phyloP scores from a whole-genome alignment of 768 basidiomycete genomes.

The Pholiota molesta region DNA sequence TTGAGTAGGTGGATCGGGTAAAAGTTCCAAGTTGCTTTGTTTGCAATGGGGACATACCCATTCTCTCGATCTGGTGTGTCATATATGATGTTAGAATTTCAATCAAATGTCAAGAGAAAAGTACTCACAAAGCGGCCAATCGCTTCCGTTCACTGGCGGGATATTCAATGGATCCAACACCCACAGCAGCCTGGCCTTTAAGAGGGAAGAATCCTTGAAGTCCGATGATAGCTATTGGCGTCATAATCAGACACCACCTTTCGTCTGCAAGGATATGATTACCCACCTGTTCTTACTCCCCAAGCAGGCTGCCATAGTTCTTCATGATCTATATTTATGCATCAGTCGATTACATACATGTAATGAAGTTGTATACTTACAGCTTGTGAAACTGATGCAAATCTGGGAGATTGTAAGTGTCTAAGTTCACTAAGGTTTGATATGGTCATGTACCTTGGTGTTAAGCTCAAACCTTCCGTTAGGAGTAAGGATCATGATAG shows the following conservation, averaged over 20 bases:
- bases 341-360: constrained; percentile 16
- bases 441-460: constrained; percentile 69
- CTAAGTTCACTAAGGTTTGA: not conserved
- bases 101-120: not conserved
- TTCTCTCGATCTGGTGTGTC: constrained; percentile 62
- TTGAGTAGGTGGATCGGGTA: constrained; percentile 64
- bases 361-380: constrained; percentile 42
- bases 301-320: constrained; percentile 98
- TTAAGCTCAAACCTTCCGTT: constrained; percentile 97
- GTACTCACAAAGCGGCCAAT: constrained; percentile 70
- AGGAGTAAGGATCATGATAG: constrained; percentile 94
- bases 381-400: constrained; percentile 91
- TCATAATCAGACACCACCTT: constrained; percentile 4
- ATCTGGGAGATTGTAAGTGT: constrained; percentile 50
- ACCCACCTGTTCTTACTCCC: constrained; percentile 91
- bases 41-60: constrained; percentile 82
- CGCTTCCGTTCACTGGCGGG: constrained; percentile 76
- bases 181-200: constrained; percentile 84
- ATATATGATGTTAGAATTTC: not conserved
- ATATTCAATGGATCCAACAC: constrained; percentile 87
- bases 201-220: constrained; percentile 89
- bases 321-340: constrained; percentile 71
- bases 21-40: constrained; percentile 63
- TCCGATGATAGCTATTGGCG: constrained; percentile 72
- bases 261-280: constrained; percentile 3